These are phyloP conservation scores for Lodderomyces jiufengensis DNA, from an alignment of 1,139 yeast genomes.

Conservation along the genomic window DNA sequence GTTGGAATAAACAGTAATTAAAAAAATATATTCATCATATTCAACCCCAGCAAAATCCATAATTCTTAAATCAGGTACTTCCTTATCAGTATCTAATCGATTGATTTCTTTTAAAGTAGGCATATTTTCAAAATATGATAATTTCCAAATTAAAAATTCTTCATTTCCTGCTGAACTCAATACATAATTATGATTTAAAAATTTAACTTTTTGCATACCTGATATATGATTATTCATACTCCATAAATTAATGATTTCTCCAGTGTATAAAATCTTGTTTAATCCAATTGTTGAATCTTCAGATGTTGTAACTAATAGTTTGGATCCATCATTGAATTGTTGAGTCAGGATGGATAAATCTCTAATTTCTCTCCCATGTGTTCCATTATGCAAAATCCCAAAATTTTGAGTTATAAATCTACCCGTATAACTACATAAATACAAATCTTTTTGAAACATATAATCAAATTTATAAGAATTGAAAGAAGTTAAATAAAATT, in stretches of 20 bases:
- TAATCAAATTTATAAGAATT: constrained; percentile 38
- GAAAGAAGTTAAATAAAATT: constrained; percentile 25
- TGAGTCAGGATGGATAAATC: constrained; percentile 50
- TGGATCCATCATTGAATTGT: constrained; percentile 19
- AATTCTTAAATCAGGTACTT: constrained; percentile 77
- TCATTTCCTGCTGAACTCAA: constrained; percentile 85
- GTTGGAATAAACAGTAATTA: constrained; percentile 80
- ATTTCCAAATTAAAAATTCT: constrained; percentile 78
- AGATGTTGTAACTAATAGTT: constrained; percentile 67
- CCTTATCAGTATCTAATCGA: constrained; percentile 42
- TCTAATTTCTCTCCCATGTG: constrained; percentile 89
- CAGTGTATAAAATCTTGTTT: constrained; percentile 41
- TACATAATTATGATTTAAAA: constrained; percentile 45
- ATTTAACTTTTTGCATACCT: constrained; percentile 74
- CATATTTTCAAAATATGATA: constrained; percentile 29
- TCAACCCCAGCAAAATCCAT: constrained; percentile 70
- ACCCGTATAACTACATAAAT: constrained; percentile 26
- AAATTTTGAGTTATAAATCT: constrained; percentile 8
- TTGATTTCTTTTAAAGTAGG: constrained; percentile 47
- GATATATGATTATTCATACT: constrained; percentile 79
- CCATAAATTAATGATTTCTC: constrained; percentile 49
- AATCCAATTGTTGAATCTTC: constrained; percentile 82
- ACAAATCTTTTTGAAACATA: constrained; percentile 50
- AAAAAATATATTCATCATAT: constrained; percentile 48
- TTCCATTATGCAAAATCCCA: constrained; percentile 49